A percentile compares a stretch with the other conserved stretches of the same genome.
phyloP scores from a whole-genome alignment of 176 grass and related monocot genomes.

The Zea luxurians region DNA sequence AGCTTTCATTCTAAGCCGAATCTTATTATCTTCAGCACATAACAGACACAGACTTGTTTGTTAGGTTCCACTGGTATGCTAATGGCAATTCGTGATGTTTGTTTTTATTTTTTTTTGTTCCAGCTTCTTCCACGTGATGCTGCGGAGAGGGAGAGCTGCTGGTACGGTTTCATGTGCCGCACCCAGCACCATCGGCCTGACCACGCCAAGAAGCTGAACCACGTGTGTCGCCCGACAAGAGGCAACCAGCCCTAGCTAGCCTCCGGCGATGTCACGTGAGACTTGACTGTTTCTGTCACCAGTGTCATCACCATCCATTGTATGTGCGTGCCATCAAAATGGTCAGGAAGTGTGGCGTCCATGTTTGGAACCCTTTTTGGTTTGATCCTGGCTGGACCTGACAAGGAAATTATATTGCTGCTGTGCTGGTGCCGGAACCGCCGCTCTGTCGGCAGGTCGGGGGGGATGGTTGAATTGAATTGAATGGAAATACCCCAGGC shows the following conservation, averaged over 20 bases:
- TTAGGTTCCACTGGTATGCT: neutral
- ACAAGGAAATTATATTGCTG: neutral
- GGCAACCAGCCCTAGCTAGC: constrained; percentile 48
- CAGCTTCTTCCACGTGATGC: constrained; percentile 80
- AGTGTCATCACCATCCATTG: neutral
- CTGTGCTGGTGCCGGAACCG: constrained; percentile 4
- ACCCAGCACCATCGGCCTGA: constrained; percentile 74
- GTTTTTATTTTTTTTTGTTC: neutral
- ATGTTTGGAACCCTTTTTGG: neutral
- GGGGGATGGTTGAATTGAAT: neutral
- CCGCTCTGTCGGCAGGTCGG: constrained; percentile 41
- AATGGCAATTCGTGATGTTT: neutral
- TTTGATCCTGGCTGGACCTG: neutral
- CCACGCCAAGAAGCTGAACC: constrained; percentile 87
- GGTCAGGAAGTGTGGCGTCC: neutral
- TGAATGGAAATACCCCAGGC: neutral
- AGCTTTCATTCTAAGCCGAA: constrained; percentile 14
- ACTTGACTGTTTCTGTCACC: neutral
- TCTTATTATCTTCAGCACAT: constrained; percentile 9
- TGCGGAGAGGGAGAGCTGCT: constrained; percentile 67
- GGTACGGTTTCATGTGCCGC: constrained; percentile 86
- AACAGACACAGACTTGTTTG: constrained; percentile 14
- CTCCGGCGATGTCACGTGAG: too few species aligned
- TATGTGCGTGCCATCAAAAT: neutral
- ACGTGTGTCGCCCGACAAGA: constrained; percentile 83